Conservation (phyloP, 176 grass and related monocot genomes). For the Melocanna baccifera region DNA sequence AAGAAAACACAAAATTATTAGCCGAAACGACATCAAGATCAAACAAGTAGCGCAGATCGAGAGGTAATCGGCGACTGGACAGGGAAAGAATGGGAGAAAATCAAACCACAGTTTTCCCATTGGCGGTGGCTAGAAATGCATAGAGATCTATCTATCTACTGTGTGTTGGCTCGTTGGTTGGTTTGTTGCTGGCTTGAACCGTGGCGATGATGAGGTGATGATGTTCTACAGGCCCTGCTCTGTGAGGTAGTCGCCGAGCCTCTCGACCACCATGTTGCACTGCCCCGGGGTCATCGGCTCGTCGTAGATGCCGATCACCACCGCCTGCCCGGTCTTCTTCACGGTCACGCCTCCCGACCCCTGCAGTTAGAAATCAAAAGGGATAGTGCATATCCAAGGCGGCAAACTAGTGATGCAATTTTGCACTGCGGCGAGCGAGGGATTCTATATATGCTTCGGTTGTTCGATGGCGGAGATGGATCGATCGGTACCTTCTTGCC, state of each 20-base stretch:
- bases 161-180: not conserved
- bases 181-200: not conserved
- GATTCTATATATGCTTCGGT: not conserved
- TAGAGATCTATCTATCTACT: conserved; percentile 9
- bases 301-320: conserved; percentile 86
- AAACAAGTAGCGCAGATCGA: not conserved
- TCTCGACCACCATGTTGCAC: conserved; percentile 91
- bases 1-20: conserved; percentile 36
- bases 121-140: not conserved
- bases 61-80: not conserved
- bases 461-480: not conserved
- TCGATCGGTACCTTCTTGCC: conserved; percentile 71
- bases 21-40: conserved; percentile 21
- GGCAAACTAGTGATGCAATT: not conserved
- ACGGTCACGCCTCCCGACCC: conserved; percentile 74
- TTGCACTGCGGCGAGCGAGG: not conserved
- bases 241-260: conserved; percentile 82
- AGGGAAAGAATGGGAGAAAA: not conserved
- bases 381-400: not conserved
- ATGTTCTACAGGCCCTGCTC: conserved; percentile 70
- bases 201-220: not conserved
- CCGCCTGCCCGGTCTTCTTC: conserved; percentile 80
- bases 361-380: conserved; percentile 21
- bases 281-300: conserved; percentile 91
- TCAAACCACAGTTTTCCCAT: conserved; percentile 1